These are phyloP conservation scores for Tuber melanosporum DNA, from an alignment of 495 filamentous ascomycete species.

Conservation along the genomic window DNA sequence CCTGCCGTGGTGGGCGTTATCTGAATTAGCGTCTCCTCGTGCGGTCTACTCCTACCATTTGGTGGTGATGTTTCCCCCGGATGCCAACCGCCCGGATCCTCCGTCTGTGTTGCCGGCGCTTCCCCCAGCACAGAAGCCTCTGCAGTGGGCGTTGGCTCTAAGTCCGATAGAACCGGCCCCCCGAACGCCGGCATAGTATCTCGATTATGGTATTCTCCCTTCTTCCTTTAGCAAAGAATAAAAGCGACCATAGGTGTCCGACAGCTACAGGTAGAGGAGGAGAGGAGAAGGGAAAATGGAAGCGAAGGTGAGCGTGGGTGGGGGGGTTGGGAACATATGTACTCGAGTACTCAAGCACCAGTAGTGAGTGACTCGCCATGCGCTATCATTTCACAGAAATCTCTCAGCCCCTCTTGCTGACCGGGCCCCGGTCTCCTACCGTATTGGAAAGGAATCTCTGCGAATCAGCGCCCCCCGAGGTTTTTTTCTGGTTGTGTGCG, in stretches of 20 bases:
- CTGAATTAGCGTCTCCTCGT: not conserved
- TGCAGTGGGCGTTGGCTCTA: not conserved
- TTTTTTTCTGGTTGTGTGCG: not conserved
- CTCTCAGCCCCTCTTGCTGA: slow-evolving; percentile 1
- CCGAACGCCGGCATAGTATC: not conserved
- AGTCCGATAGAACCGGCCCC: not conserved
- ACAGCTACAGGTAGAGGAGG: not conserved
- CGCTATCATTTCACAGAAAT: not conserved
- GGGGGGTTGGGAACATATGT: not conserved
- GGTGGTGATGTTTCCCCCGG: not conserved
- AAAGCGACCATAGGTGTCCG: not conserved
- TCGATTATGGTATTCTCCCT: not conserved
- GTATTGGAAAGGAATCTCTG: not conserved
- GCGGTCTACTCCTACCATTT: not conserved
- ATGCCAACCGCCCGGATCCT: not conserved
- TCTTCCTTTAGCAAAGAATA: not conserved
- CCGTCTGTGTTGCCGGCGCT: not conserved
- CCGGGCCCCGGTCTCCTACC: not conserved
- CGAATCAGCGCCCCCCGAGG: not conserved
- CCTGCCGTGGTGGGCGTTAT: not conserved
- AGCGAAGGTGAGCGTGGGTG: not conserved
- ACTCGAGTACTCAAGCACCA: not conserved
- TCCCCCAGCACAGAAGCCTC: not conserved
- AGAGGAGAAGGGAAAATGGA: not conserved
- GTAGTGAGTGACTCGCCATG: not conserved